Evolutionary conservation across 192 early-diverging fungal genomes (phyloP), one percentile per base, ranked within the genome.

Genomic region (Funneliformis geosporum): DNA sequence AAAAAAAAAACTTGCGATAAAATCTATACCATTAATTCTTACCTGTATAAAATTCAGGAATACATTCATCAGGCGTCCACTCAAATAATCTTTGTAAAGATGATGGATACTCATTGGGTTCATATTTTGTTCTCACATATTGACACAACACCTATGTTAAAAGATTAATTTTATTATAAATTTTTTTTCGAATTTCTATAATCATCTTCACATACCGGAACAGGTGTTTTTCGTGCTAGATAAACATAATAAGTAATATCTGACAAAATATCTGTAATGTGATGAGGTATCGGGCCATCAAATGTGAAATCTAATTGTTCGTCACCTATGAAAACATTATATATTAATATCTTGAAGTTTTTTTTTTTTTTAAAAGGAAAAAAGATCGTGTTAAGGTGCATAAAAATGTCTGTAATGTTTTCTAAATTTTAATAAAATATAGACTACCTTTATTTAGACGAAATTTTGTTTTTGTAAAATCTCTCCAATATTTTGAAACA

Each of bases 51-150:
- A 93, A 93, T 60, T 93, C 91, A 0, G 91, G 91, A 27, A 93
- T 93, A 80, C 91, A 93, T 80, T 93, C 91, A 79, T 93, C 91
- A 44, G 91, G 90, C 5, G 91, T 91, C 91, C 90, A 93, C 76
- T 90, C 83, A 73, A 89, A 92, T n/a, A 93, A 72, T 59, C 89
- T 81, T 42, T 84, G 83, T 44, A 93, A 84, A 4, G 91, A 92
- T 1, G 85, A 82, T 10, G 91, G 91, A 50, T 91, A 92, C 77
- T 93, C 91, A 66, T 91, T 89, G 10, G 91, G 90, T 61, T 92
- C 90, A 77, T 90, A 93, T 75, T 88, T 90, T 2, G 88, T 88
- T 67, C 91, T 80, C 9, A 93, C 91, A 78, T 90, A 92, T 60
- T 92, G 90, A 79, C 89, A 88, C 21, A 93, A 64, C 7, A 92